A percentile compares a stretch with the other conserved stretches of the same genome.
phyloP scores from a whole-genome alignment of 1,284 basidiomycete species.

The Ceratobasidium sp. region DNA sequence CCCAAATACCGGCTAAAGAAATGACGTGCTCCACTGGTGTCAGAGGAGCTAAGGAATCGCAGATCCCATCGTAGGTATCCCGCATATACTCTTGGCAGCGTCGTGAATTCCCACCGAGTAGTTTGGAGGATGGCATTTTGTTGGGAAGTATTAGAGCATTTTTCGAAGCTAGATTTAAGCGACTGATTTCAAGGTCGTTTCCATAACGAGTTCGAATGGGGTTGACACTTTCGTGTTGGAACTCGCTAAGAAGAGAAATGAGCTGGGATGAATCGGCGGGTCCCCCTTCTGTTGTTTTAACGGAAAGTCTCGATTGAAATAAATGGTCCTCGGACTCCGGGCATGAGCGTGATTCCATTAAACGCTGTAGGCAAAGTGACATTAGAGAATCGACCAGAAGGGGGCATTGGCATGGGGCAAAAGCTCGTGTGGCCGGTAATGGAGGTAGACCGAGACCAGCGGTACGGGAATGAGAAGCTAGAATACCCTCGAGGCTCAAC shows the following conservation, averaged over 20 bases:
- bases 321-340: neutral
- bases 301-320: neutral
- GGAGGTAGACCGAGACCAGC: neutral
- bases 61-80: neutral
- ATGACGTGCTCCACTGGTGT: neutral
- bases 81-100: neutral
- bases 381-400: too few species aligned
- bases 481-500: neutral
- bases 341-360: neutral
- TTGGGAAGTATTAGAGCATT: neutral
- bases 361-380: too few species aligned
- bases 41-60: neutral
- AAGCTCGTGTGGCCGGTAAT: neutral
- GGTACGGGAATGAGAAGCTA: neutral
- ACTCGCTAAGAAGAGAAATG: neutral
- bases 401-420: too few species aligned
- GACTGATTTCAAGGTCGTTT: neutral
- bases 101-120: neutral
- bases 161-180: neutral
- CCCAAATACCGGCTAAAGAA: conserved; percentile 29
- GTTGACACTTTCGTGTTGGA: neutral
- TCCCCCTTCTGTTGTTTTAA: too few species aligned
- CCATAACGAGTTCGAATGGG: neutral
- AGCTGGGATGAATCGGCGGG: neutral
- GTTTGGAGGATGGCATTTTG: neutral